phyloP scores from a whole-genome alignment of 495 filamentous ascomycete species.

The Hypoxylon subgilvum region DNA sequence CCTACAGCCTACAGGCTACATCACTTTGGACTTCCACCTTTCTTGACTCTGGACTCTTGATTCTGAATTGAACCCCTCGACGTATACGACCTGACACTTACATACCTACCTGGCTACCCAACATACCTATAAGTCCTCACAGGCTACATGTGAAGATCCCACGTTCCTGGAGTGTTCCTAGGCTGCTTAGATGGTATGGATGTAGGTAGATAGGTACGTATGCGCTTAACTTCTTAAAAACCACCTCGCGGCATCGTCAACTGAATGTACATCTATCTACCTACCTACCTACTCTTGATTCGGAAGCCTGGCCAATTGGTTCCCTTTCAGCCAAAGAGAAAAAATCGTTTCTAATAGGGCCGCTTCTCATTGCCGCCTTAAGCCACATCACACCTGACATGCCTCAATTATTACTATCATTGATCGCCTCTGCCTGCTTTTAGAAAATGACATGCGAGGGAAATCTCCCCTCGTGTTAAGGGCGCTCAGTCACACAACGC shows the following conservation, averaged over 20 bases:
- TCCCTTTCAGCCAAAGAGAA: slow-evolving; percentile 29
- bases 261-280: neutral
- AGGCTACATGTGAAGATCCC: neutral
- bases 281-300: slow-evolving; percentile 7
- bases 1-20: too few species aligned
- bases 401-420: slow-evolving; percentile 27
- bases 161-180: too few species aligned
- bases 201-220: slow-evolving; percentile 2
- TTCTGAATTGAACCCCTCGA: too few species aligned
- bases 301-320: slow-evolving; percentile 35
- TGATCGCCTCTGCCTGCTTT: slow-evolving; percentile 32
- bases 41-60: neutral
- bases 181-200: neutral
- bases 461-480: slow-evolving; percentile 28
- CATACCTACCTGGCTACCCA: too few species aligned
- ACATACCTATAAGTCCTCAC: neutral
- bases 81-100: slow-evolving; percentile 11
- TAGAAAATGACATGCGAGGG: slow-evolving; percentile 29
- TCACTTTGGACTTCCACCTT: neutral
- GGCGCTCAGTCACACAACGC: slow-evolving; percentile 30
- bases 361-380: slow-evolving; percentile 38
- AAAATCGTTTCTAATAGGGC: slow-evolving; percentile 25
- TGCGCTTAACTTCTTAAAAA: slow-evolving; percentile 20
- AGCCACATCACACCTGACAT: slow-evolving; percentile 37
- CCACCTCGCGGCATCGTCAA: slow-evolving; percentile 22